These are phyloP conservation scores for Scalesia atractyloides DNA, from an alignment of 129 eudicot genomes.

Conservation along the genomic window DNA sequence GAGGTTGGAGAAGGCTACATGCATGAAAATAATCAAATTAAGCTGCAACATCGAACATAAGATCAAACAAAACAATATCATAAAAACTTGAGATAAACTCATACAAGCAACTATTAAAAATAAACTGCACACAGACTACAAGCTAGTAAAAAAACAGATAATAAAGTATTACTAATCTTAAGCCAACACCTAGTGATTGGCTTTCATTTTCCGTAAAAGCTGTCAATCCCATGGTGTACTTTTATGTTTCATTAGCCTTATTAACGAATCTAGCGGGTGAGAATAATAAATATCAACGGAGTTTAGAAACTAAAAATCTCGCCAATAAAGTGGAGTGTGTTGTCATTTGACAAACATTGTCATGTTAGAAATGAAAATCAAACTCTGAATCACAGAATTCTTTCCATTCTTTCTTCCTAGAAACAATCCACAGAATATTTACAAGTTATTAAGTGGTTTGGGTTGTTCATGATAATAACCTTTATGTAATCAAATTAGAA, in stretches of 20 bases:
- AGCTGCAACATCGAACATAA: not conserved
- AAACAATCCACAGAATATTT: not conserved
- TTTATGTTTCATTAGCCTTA: not conserved
- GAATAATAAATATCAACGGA: no score
- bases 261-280: no score
- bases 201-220: not conserved
- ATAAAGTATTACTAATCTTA: not conserved
- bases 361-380: no score
- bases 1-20: constrained; percentile 97
- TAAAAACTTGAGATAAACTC: not conserved
- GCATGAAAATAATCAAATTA: constrained; percentile 21
- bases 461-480: no score
- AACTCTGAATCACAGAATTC: not conserved
- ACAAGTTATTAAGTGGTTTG: no score
- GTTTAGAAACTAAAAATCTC: no score
- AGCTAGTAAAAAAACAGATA: not conserved
- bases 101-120: not conserved
- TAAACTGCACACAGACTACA: not conserved
- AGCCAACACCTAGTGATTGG: not conserved
- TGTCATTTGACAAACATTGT: no score
- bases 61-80: not conserved
- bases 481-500: no score
- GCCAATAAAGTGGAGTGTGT: no score
- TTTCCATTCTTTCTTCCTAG: not conserved
- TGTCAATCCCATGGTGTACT: not conserved